Base-by-base conservation (phyloP, 2,329 filamentous ascomycete species). In the Metarhizium humberi region DNA sequence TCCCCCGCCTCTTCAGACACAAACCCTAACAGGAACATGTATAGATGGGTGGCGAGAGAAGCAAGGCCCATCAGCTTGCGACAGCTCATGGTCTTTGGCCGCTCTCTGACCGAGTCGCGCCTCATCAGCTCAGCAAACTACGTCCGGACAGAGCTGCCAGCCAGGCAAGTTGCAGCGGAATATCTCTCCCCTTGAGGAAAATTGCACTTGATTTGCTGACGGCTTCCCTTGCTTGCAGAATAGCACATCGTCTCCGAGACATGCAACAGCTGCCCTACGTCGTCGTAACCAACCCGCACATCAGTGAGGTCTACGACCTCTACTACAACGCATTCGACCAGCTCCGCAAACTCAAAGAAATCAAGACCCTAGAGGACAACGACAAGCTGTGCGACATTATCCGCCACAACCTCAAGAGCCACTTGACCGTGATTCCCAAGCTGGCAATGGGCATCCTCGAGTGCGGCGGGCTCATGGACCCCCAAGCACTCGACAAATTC, bases 261-360 rank as follows among this genome's bases (percentile, higher is more conserved):
- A 97, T 99, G 82, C 94, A 99, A 71, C 92, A 89, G 59, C 78
- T 99, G 45, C 94, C 94, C 18, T 99, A 96, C 68, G 89, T 94
- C 42, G 92, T 97, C 54, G 90, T 97, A 50, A 92, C 89, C n/a
- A 99, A 99, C 65, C 84, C 84, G 6, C 90, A 99, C 70, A 88
- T 99, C 59, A 90, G 88, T 67, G 86, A 95, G 61, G 94, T 97
- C 38, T 99, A 99, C 73, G 90, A 97, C 69, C 80, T 96, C 6
- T 99, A 99, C 76, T 95, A 96, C 73, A 85, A 86, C 61, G 92
- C 94, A n/a, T 99, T 99, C 64, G 94, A 99, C 68, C 85, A 79
- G 53, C 88, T 97, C 60, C 88, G 94, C 50, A 87, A 87, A 61
- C 78, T 96, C 45, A 85, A 86, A 52, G 90, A 96, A 66, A 85